These are phyloP conservation scores for Colletotrichum sp. DNA, from an alignment of 2,329 filamentous ascomycete species.

Conservation along the genomic window DNA sequence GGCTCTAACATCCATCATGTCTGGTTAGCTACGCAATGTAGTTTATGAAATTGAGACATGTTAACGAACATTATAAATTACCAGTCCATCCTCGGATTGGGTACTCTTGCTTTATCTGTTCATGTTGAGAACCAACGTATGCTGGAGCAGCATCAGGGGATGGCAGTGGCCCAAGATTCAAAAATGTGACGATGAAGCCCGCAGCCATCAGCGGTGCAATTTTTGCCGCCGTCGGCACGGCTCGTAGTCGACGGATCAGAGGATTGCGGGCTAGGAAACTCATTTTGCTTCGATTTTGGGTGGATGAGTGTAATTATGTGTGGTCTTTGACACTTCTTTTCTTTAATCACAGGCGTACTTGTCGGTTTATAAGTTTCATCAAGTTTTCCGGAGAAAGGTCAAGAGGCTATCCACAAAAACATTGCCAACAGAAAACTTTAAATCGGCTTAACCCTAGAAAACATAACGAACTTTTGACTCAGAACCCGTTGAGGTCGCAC, in stretches of 20 bases:
- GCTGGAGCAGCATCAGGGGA: background rate
- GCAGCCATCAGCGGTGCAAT: background rate
- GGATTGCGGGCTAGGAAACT: background rate
- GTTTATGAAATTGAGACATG: background rate
- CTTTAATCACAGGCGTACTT: background rate
- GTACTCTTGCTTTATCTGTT: background rate
- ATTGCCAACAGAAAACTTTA: background rate
- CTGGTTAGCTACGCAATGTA: rapidly evolving
- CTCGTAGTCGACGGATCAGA: background rate
- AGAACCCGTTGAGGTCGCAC: background rate
- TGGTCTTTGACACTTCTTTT: background rate
- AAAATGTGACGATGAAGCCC: background rate
- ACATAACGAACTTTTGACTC: background rate
- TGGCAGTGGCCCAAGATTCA: background rate
- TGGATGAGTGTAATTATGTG: background rate
- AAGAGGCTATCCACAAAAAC: background rate
- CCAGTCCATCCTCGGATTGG: background rate
- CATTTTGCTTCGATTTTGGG: background rate
- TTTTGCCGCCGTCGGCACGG: background rate
- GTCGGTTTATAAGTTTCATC: background rate
- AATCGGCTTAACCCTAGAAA: background rate
- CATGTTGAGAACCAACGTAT: background rate
- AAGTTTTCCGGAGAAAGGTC: background rate
- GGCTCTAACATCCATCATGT: background rate
- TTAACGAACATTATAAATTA: background rate